phyloP scores from a whole-genome alignment of 2,329 filamentous ascomycete species.

The Dendryphion nanum region DNA sequence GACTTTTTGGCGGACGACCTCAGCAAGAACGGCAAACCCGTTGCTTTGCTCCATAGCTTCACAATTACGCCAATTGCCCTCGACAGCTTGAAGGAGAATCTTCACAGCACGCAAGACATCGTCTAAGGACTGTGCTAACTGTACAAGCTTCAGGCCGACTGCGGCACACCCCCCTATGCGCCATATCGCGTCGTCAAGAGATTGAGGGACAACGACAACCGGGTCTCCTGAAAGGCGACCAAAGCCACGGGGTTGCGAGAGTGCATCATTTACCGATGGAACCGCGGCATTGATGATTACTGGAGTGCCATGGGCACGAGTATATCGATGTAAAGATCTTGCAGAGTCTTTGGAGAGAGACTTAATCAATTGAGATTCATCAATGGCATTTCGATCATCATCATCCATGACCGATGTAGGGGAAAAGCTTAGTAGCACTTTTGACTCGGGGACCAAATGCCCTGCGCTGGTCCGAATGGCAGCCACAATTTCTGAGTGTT shows the following conservation, averaged over 20 bases:
- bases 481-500: slow-evolving; percentile 84
- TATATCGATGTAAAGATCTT: slow-evolving; percentile 66
- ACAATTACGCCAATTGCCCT: slow-evolving; percentile 93
- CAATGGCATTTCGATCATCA: slow-evolving; percentile 68
- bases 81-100: slow-evolving; percentile 80
- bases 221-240: slow-evolving; percentile 81
- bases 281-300: slow-evolving; percentile 87
- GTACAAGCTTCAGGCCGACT: slow-evolving; percentile 79
- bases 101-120: slow-evolving; percentile 75
- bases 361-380: slow-evolving; percentile 73
- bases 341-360: slow-evolving; percentile 72
- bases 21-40: slow-evolving; percentile 83
- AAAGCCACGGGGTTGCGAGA: slow-evolving; percentile 78
- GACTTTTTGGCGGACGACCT: slow-evolving; percentile 80
- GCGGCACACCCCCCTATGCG: slow-evolving; percentile 87
- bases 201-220: slow-evolving; percentile 75
- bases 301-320: slow-evolving; percentile 70
- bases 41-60: slow-evolving; percentile 97
- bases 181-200: slow-evolving; percentile 91
- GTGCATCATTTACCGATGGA: slow-evolving; percentile 81
- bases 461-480: slow-evolving; percentile 86
- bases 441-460: slow-evolving; percentile 74
- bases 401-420: slow-evolving; percentile 78
- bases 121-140: slow-evolving; percentile 68
- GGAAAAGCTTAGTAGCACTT: slow-evolving; percentile 78